Evolutionary conservation across 306 rosid genomes (phyloP), one percentile per base, ranked within the genome.

Genomic region (Albizia julibrissin): DNA sequence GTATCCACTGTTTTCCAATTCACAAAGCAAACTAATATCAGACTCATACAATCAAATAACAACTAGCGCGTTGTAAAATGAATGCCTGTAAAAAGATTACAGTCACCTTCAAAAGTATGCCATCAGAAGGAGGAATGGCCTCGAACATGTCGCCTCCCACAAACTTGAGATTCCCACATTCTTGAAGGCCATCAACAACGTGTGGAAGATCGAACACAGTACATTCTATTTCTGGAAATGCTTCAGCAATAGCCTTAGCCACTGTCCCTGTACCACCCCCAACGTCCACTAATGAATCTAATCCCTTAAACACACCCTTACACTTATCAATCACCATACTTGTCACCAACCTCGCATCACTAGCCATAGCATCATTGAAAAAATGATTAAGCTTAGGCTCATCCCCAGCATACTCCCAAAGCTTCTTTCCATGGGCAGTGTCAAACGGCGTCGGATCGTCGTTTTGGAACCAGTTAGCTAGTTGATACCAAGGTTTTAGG

Each of bases 251-350:
- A 14, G 85, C 81, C 83, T 87, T 89, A 29, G 85, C 86, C 71
- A 86, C 62, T 15, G 89, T 81, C 44, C 94, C 92, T 0, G 81
- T 83, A 5, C 94, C 92, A 27, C 94, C 94, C 0, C 91, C 94
- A 11, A 89, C 90, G 49, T 91, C 90, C 54, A 91, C 91, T 70
- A 91, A 22, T 0, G 90, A 75, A 27, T 74, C 87, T 64, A 89
- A 4, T 3, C 86, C 87, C 10, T 87, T 69, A 5, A 91, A 89
- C 29, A 86, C 89, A 7, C 64, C 83, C 22, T 76, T 84, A 13
- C 82, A 84, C 83, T 87, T 85, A 0, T 67, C 90, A 15, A 86
- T 6, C 66, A 91, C 69, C 50, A 85, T 78, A 18, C 83, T 84
- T 0, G 67, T 78, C 68, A 84, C 82, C 76, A 91, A 56, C 43